Base-by-base conservation (phyloP, 768 basidiomycete species). In the Mrakia blollopis region DNA sequence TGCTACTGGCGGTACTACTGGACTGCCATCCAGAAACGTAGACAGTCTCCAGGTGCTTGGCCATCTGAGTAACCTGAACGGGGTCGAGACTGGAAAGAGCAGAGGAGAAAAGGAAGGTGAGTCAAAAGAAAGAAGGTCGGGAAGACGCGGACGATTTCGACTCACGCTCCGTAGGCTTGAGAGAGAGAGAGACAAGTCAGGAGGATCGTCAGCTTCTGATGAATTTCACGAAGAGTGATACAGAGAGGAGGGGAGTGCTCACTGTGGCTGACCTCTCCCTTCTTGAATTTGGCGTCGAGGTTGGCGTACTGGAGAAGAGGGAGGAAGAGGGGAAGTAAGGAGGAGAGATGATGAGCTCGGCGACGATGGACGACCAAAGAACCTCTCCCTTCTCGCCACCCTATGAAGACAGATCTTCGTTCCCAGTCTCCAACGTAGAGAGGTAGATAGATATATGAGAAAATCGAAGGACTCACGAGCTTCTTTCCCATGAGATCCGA, bases 41-140 rank as follows among this genome's bases (percentile, higher is more conserved):
- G 80, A 99, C 92, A 3, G 96, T 98, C 85, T 98, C 97, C 80
- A 98, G 91, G 84, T 98, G 92, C 83, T 86, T 87, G 35, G 96
- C 95, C 97, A 99, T 99, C 85, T 99, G 97, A 0, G 95, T 98
- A 69, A 98, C 88, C 85, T 99, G 97, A 9, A 99, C 94, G 0
- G 95, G 93, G 83, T 99, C 97, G 79, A 99, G 90, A 30, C 96
- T 98, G 80, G n/a, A 25, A 18, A 41, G 44, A 44, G 44, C 44
- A 63, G 5, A 37, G 23, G 30, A 30, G 14, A 10, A 68, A 76
- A 70, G 67, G 41, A 18, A 47, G 65, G 35, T 76, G 37, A 50
- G 52, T 44, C 28, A 10, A 28, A 35, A n/a, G 61, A 39, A 23
- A 16, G 62, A 14, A 60, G 25, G 41, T 23, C 61, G 41, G 8